Conservation (phyloP, 331 rosid species). For the Pyracantha coccinea region DNA sequence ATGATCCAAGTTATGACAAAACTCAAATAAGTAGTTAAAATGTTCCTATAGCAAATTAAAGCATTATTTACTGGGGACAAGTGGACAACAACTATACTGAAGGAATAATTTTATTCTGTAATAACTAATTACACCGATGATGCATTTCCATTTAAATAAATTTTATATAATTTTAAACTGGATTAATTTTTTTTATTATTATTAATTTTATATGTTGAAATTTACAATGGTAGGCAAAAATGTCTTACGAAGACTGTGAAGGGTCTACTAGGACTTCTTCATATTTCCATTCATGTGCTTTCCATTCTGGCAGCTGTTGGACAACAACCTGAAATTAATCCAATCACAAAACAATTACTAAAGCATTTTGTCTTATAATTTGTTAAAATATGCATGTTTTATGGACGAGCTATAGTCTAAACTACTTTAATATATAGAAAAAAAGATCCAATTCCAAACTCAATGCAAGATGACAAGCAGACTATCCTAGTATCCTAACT, state of each 20-base stretch:
- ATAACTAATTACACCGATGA: background rate
- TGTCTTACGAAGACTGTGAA: constrained; percentile 17
- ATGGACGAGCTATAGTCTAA: background rate
- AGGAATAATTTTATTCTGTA: background rate
- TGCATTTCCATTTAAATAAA: background rate
- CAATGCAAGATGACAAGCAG: background rate
- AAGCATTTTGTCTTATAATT: background rate
- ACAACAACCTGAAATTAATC: constrained; percentile 50
- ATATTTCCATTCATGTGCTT: constrained; percentile 80
- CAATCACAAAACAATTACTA: background rate
- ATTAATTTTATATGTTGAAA: background rate
- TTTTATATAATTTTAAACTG: background rate
- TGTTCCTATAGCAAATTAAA: background rate
- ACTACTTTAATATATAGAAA: background rate
- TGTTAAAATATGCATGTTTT: background rate
- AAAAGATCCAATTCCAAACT: background rate
- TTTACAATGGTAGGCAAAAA: constrained; percentile 1
- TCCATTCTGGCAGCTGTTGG: constrained; percentile 92
- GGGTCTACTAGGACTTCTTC: constrained; percentile 23
- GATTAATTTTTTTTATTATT: background rate
- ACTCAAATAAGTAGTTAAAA: background rate
- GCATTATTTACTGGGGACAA: background rate
- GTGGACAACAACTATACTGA: background rate
- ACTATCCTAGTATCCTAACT: background rate
- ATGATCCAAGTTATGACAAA: background rate